These are phyloP conservation scores for Rhazya stricta DNA, from an alignment of 257 asterid genomes.

Conservation along the genomic window DNA sequence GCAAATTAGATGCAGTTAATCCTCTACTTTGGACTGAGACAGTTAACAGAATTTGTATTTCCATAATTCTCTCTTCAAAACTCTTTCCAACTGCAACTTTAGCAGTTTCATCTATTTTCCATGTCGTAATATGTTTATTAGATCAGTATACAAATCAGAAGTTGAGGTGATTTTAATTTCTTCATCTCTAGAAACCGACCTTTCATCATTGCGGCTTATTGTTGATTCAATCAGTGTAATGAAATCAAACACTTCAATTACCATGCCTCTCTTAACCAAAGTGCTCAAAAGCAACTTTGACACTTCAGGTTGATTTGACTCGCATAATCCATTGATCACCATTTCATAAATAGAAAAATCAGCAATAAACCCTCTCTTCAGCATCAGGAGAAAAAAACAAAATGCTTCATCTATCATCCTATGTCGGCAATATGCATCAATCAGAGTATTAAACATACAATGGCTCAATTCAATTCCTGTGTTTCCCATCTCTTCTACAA, in stretches of 20 bases:
- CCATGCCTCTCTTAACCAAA: conserved; percentile 31
- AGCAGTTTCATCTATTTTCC: conserved; percentile 9
- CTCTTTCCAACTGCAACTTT: neutral
- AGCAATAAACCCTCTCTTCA: conserved; percentile 21
- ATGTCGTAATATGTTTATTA: conserved; percentile 12
- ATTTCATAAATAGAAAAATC: conserved; percentile 20
- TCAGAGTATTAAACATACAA: conserved; percentile 15
- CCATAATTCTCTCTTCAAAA: neutral
- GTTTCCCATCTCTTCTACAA: conserved; percentile 23
- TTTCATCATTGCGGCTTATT: conserved; percentile 9
- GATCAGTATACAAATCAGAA: conserved; percentile 24
- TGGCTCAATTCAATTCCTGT: conserved; percentile 24
- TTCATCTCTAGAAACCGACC: conserved; percentile 5
- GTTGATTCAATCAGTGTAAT: conserved; percentile 14
- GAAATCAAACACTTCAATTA: conserved; percentile 8
- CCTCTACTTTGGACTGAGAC: neutral
- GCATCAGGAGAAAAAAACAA: conserved; percentile 21
- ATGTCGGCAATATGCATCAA: conserved; percentile 19
- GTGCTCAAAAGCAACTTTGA: conserved; percentile 20
- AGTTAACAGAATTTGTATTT: neutral
- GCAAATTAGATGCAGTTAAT: neutral
- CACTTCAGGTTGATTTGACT: conserved; percentile 19
- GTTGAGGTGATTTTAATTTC: conserved; percentile 1
- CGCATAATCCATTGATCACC: conserved; percentile 22
- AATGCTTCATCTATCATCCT: conserved; percentile 27